phyloP scores from a whole-genome alignment of 495 filamentous ascomycete genomes.

The Cercophora scortea region DNA sequence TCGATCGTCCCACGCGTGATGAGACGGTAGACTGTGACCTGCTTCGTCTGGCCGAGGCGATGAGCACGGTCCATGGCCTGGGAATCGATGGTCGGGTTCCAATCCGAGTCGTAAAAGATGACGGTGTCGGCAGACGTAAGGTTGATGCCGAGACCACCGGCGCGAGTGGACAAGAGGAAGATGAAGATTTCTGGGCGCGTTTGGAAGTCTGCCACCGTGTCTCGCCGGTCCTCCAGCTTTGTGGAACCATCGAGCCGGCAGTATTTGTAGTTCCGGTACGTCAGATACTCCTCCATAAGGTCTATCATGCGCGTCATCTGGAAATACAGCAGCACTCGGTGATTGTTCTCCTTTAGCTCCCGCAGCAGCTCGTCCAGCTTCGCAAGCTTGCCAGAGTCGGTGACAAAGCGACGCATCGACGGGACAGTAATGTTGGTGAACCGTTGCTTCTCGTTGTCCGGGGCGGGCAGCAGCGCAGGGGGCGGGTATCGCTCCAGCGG shows the following conservation, averaged over 20 bases:
- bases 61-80: slow-evolving; percentile 99
- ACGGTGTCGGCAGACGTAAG: slow-evolving; percentile 87
- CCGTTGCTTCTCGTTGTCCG: slow-evolving; percentile 67
- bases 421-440: slow-evolving; percentile 90
- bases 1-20: slow-evolving; percentile 97
- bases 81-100: slow-evolving; percentile 98
- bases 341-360: slow-evolving; percentile 81
- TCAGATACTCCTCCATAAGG: slow-evolving; percentile 97
- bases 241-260: slow-evolving; percentile 93
- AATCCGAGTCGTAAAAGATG: slow-evolving; percentile 99
- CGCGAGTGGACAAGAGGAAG: slow-evolving; percentile 91
- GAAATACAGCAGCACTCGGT: slow-evolving; percentile 98
- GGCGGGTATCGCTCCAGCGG: slow-evolving; percentile 56
- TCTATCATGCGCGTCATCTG: slow-evolving; percentile 99
- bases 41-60: slow-evolving; percentile 90
- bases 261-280: slow-evolving; percentile 98
- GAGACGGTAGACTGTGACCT: slow-evolving; percentile 94
- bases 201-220: slow-evolving; percentile 97
- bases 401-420: slow-evolving; percentile 98
- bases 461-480: slow-evolving; percentile 60
- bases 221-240: slow-evolving; percentile 94
- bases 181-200: slow-evolving; percentile 87
- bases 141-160: slow-evolving; percentile 97
- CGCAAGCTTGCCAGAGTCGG: slow-evolving; percentile 91
- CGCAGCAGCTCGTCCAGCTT: slow-evolving; percentile 82